These are phyloP conservation scores for Diplocarpon mali DNA, from an alignment of 2,329 filamentous ascomycete species.

Conservation along the genomic window DNA sequence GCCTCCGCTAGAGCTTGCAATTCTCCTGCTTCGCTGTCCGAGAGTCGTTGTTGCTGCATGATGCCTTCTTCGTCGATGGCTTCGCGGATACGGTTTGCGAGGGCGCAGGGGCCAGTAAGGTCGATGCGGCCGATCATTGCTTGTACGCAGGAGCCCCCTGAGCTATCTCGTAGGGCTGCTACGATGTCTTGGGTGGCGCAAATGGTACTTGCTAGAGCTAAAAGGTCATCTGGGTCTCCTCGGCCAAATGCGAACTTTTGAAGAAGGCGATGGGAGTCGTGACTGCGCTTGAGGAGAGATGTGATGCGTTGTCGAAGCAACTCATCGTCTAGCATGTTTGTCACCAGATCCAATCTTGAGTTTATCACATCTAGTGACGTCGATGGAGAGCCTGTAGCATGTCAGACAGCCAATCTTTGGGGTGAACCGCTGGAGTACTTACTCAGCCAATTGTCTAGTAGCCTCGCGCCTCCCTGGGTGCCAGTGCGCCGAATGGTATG, in stretches of 20 bases:
- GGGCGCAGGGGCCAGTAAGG: constrained; percentile 52
- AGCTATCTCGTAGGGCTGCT: constrained; percentile 30
- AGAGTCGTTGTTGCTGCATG: constrained; percentile 64
- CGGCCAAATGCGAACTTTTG: constrained; percentile 90
- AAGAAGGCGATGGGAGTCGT: constrained; percentile 79
- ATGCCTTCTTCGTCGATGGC: constrained; percentile 91
- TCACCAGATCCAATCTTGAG: constrained; percentile 69
- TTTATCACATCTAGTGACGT: constrained; percentile 75
- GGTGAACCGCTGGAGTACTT: constrained; percentile 19
- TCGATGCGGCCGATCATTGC: constrained; percentile 46
- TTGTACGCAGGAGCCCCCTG: constrained; percentile 30
- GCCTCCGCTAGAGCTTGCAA: constrained; percentile 65
- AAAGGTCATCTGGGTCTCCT: constrained; percentile 83
- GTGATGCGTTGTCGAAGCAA: constrained; percentile 60
- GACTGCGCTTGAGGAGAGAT: constrained; percentile 58
- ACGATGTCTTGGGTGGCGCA: constrained; percentile 58
- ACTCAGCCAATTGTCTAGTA: constrained; percentile 78
- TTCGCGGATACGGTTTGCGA: constrained; percentile 60
- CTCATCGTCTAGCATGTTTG: constrained; percentile 55
- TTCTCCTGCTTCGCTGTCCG: constrained; percentile 59
- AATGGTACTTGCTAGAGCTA: constrained; percentile 75
- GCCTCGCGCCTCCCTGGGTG: constrained; percentile 79
- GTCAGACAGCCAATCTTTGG: constrained; percentile 1
- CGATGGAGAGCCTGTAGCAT: constrained; percentile 57
- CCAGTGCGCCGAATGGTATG: constrained; percentile 84